Percentiles rank a stretch among this genome's conserved stretches.
Conservation (phyloP, 805 yeast species). For the Wickerhamiella cacticola region DNA sequence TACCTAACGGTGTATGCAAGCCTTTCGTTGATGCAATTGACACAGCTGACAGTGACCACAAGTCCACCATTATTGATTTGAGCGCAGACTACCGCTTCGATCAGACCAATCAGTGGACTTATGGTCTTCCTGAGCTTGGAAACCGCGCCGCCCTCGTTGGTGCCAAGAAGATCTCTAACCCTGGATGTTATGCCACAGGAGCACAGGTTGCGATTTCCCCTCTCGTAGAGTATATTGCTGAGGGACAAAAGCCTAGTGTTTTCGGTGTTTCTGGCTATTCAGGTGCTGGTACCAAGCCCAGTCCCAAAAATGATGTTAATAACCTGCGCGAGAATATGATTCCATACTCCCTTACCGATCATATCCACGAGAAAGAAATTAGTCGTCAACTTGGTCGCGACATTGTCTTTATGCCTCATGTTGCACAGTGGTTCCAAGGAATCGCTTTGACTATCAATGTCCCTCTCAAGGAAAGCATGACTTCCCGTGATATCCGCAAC, state of each 20-base stretch:
- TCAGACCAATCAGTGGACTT: conserved; percentile 73
- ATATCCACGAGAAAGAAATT: conserved; percentile 91
- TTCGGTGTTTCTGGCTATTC: conserved; percentile 98
- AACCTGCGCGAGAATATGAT: conserved; percentile 70
- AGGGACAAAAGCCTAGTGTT: conserved; percentile 60
- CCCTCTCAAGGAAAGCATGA: conserved; percentile 54
- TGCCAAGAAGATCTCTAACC: conserved; percentile 82
- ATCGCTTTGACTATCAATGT: conserved; percentile 83
- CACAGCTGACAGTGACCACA: conserved; percentile 37
- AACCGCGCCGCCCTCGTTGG: conserved; percentile 51
- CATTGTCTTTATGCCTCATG: conserved; percentile 92
- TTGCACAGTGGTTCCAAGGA: conserved; percentile 99
- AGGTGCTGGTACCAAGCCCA: conserved; percentile 98
- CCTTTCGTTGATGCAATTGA: conserved; percentile 37
- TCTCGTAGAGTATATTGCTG: conserved; percentile 44
- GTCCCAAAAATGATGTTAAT: conserved; percentile 81
- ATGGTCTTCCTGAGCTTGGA: conserved; percentile 89
- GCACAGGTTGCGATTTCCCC: conserved; percentile 92
- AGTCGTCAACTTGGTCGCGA: conserved; percentile 63
- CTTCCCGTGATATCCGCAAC: conserved; percentile 72
- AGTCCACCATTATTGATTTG: conserved; percentile 75
- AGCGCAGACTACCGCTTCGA: conserved; percentile 97
- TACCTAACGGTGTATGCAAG: conserved; percentile 90
- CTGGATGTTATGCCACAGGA: conserved; percentile 99
- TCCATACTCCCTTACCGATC: conserved; percentile 93